These are phyloP conservation scores for Fusarium paranaense DNA, from an alignment of 2,329 filamentous ascomycete species.

Conservation along the genomic window DNA sequence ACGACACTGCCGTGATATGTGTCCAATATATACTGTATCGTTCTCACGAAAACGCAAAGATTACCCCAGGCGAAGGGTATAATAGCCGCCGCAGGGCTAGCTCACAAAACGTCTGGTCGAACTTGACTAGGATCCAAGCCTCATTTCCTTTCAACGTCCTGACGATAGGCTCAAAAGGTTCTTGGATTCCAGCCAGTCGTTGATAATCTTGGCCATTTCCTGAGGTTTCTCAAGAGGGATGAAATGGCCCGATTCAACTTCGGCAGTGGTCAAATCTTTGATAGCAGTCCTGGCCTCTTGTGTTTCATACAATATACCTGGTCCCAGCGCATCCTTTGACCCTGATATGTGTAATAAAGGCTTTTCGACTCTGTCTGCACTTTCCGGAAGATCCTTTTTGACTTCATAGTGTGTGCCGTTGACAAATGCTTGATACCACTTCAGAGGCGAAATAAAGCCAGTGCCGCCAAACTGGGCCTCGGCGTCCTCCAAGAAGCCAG, in stretches of 20 bases:
- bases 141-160: not conserved
- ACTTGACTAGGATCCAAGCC: not conserved
- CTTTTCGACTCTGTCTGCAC: not conserved
- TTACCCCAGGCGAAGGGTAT: slow-evolving; percentile 71
- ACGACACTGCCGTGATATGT: slow-evolving; percentile 66
- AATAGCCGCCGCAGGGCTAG: slow-evolving; percentile 61
- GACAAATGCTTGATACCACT: not conserved
- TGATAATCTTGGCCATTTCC: not conserved
- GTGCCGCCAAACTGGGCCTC: not conserved
- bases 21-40: slow-evolving; percentile 65
- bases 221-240: not conserved
- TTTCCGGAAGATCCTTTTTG: not conserved
- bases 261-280: not conserved
- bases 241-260: not conserved
- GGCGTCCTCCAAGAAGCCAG: not conserved
- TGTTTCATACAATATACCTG: not conserved
- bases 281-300: not conserved
- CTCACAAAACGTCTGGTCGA: slow-evolving; percentile 59
- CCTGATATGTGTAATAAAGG: not conserved
- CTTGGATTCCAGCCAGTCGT: not conserved
- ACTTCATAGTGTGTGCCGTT: not conserved
- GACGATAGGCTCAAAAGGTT: not conserved
- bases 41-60: slow-evolving; percentile 67
- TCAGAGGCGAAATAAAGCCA: not conserved
- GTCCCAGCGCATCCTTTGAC: not conserved